A percentile compares a stretch with the other conserved stretches of the same genome.
Conservation (phyloP, 192 early-diverging fungal genomes). For the Linnemannia schmuckeri region DNA sequence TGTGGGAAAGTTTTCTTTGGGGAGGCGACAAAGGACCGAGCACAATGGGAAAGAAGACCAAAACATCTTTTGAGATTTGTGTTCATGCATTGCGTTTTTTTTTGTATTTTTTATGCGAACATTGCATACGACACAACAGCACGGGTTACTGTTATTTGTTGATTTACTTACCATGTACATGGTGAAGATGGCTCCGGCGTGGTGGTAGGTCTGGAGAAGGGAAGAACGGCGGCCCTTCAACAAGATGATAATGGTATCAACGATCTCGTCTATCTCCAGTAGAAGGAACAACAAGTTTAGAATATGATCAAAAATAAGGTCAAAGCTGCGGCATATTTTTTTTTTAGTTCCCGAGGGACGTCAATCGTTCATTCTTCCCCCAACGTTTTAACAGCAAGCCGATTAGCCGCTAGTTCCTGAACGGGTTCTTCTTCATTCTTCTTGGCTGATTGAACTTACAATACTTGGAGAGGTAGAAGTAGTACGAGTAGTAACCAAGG, state of each 20-base stretch:
- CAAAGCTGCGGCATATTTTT: background rate
- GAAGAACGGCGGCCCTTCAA: conserved; percentile 74
- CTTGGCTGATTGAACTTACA: conserved; percentile 39
- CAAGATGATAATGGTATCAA: conserved; percentile 83
- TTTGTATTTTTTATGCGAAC: background rate
- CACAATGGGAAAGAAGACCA: background rate
- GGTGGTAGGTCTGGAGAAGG: conserved; percentile 80
- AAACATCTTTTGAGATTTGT: background rate
- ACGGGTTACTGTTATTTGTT: background rate
- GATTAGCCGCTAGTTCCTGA: background rate
- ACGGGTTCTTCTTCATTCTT: background rate
- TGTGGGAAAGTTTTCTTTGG: conserved; percentile 8
- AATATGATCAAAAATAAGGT: background rate
- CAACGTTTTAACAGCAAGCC: too few species aligned
- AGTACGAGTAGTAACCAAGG: conserved; percentile 76
- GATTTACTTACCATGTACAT: conserved; percentile 63
- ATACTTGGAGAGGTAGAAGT: conserved; percentile 86
- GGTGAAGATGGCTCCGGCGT: conserved; percentile 76
- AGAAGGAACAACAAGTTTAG: conserved; percentile 3
- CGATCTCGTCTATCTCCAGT: conserved; percentile 69
- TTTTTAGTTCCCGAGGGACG: background rate
- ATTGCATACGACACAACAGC: background rate
- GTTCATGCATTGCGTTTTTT: background rate
- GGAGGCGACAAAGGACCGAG: background rate
- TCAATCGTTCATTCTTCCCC: background rate